Evolutionary conservation across 306 rosid species (phyloP), one percentile per base, ranked within the genome.

Genomic region (Ziziphus jujuba): DNA sequence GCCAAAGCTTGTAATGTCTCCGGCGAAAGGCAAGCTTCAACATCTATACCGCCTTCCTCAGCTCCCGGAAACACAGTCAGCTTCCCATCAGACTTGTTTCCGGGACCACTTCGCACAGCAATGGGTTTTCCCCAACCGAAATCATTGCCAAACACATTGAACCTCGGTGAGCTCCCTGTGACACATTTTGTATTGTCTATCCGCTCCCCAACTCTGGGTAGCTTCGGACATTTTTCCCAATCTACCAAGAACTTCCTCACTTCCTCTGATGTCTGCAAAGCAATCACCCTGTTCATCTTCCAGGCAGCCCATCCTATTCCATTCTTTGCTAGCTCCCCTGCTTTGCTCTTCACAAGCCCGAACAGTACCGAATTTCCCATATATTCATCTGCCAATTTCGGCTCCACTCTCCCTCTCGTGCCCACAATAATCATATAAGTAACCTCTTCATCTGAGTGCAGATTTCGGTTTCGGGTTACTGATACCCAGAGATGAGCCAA

Each of bases 261-360:
- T 28, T 34, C 65, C 61, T 71, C 74, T 33, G 60, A 54, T 16
- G 76, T 6, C 35, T 67, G 35, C 2, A 9, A 63, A 49, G 54
- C 54, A 49, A 56, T 6, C 74, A 74, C 14, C 56, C 74, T 69
- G 70, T 77, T 77, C 49, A 84, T 63, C 19, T 71, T 79, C 85
- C 14, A 34, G 21, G 81, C 77, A 47, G 52, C 57, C 56, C 67
- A 67, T 0, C 85, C 83, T 0, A 73, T 1, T 1, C 77, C 81
- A 22, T 68, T 48, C 0, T 67, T 47, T 0, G 71, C 5, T 14
- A 84, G 15, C 4, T 80, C 78, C 45, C 66, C 66, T 4, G 69
- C 81, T 35, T 60, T 79, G 60, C 69, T 57, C 0, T 15, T 56
- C 2, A 49, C 83, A 15, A 0, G 0, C 13, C 23, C 66, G 16